A percentile compares a stretch with the other conserved stretches of the same genome.
These are phyloP conservation scores for Chaetothyriales sp. DNA, from an alignment of 2,329 filamentous ascomycete genomes.

Conservation along the genomic window DNA sequence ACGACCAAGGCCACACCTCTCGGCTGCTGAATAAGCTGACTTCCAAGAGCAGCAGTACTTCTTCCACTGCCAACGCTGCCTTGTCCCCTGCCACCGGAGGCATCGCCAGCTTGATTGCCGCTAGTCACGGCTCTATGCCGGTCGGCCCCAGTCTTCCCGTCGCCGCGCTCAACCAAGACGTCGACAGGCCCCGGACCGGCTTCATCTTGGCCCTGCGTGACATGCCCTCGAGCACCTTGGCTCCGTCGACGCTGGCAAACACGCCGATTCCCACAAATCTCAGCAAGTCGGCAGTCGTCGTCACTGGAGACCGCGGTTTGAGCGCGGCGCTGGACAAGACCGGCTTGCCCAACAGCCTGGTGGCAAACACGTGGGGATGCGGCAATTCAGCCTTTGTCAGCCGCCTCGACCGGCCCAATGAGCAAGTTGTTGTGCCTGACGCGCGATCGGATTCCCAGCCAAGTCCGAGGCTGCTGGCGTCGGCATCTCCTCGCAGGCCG, in stretches of 20 bases:
- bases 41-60: conserved; percentile 26
- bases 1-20: conserved; percentile 66
- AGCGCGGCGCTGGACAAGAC: conserved; percentile 48
- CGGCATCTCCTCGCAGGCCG: conserved; percentile 11
- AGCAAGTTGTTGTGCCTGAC: conserved; percentile 23
- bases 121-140: conserved; percentile 66
- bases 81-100: conserved; percentile 39
- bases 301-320: conserved; percentile 62
- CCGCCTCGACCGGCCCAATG: conserved; percentile 43
- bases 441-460: conserved; percentile 12
- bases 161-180: conserved; percentile 24
- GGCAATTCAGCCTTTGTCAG: conserved; percentile 65
- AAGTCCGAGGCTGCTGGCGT: conserved; percentile 10
- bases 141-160: conserved; percentile 37
- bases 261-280: conserved; percentile 73
- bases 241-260: conserved; percentile 68
- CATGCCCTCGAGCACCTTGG: conserved; percentile 51
- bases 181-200: conserved; percentile 24
- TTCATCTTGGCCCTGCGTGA: conserved; percentile 25
- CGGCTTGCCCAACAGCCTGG: conserved; percentile 70
- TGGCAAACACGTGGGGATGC: conserved; percentile 91
- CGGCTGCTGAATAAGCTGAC: conserved; percentile 90
- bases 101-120: conserved; percentile 73
- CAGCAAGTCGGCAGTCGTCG: conserved; percentile 70
- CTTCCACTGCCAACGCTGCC: conserved; percentile 23